Base-by-base conservation (phyloP, 108 stramenopile species). In the Schizochytrium sp. region DNA sequence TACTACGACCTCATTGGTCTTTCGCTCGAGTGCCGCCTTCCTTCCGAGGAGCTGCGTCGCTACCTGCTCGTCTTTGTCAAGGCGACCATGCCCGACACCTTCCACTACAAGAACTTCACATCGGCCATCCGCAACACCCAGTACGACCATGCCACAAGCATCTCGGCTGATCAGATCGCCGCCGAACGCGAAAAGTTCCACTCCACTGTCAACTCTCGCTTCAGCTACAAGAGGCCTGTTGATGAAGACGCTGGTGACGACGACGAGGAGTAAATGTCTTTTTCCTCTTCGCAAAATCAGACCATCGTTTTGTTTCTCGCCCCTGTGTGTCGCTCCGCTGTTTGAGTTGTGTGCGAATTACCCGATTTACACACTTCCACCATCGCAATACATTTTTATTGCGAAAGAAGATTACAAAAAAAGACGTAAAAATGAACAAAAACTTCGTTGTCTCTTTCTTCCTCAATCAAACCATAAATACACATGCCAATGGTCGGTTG, bases 1-100 rank as follows among this genome's bases (percentile, higher is more conserved):
- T 92, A 90, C 72, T 94, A 91, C 91, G 93, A 93, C 71, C 87
- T 94, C 57, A 34, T 94, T 41, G 88, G 57, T 34, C 43, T 92
- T 53, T 34, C 72, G 18, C 72, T 94, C 44, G 47, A 48, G 53
- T 57, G 60, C 72, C 89, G 91, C 87, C 92, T 92, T 18, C 93
- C 93, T 12, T 91, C 93, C 6, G 90, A 91, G 72, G 59, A 87
- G 21, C 6, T 92, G 44, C 91, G 92, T 60, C 90, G 92, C 88
- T 91, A 69, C 87, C 58, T 93, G 5, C 88, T 60, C 87, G 41
- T 69, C 41, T 93, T 92, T 72, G 60, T 93, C 72, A 71, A 90
- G 51, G 53, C 58, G n/a, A 71, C 91, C 89, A 89, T 89, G 19
- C 90, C 90, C 4, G 43, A 28, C 23, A 55, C 72, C 83, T 53